Evolutionary conservation across 2,329 filamentous ascomycete genomes (phyloP).

Genomic region (Ascocoryne sarcoides): DNA sequence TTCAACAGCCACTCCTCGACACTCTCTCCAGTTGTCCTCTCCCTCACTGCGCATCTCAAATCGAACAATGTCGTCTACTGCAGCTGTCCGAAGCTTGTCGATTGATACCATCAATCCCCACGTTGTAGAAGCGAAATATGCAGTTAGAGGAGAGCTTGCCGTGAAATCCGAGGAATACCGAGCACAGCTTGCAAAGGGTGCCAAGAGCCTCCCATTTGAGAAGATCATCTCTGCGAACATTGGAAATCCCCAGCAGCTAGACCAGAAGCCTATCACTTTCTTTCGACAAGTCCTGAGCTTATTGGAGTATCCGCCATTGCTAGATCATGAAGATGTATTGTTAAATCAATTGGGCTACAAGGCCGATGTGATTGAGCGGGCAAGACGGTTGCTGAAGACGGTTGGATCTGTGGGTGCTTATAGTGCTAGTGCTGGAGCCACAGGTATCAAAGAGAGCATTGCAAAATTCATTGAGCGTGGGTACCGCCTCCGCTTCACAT

Average conservation of each 20-base stretch:
- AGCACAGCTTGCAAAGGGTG: conserved; percentile 55
- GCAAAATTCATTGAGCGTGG: conserved; percentile 84
- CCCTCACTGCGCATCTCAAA: background rate
- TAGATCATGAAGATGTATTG: conserved; percentile 77
- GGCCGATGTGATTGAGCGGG: conserved; percentile 77
- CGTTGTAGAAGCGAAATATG: conserved; percentile 83
- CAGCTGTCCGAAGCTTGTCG: conserved; percentile 47
- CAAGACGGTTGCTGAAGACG: conserved; percentile 69
- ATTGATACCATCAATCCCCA: conserved; percentile 88
- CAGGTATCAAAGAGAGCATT: conserved; percentile 78
- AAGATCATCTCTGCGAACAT: conserved; percentile 96
- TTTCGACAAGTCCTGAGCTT: conserved; percentile 94
- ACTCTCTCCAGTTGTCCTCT: background rate
- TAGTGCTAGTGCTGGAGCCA: conserved; percentile 84
- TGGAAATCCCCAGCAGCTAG: conserved; percentile 96
- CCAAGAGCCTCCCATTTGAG: conserved; percentile 63
- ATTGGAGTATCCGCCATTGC: conserved; percentile 77
- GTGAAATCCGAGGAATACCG: conserved; percentile 90
- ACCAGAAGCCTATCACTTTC: conserved; percentile 98
- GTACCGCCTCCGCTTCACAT: conserved; percentile 24
- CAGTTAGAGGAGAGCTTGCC: conserved; percentile 90
- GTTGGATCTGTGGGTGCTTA: conserved; percentile 93
- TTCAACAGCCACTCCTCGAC: background rate
- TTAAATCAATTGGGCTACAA: conserved; percentile 74
- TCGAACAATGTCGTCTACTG: conserved; percentile 30